phyloP scores from a whole-genome alignment of 2,329 filamentous ascomycete genomes.

The Sclerotinia spermophila region DNA sequence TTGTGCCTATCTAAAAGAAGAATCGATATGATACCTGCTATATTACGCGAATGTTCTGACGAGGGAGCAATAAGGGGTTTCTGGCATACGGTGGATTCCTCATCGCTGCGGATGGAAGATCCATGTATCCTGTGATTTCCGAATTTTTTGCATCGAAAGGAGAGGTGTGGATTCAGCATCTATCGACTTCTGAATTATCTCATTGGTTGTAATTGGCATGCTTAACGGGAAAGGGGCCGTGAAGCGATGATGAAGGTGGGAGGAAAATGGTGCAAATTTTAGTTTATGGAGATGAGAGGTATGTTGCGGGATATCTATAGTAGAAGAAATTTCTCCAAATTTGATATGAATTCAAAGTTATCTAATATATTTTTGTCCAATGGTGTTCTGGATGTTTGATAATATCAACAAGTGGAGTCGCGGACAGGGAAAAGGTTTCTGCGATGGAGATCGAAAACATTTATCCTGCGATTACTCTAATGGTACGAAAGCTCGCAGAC shows the following conservation, averaged over 20 bases:
- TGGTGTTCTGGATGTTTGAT: neutral
- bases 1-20: conserved; percentile 25
- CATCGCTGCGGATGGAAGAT: neutral
- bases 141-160: neutral
- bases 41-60: conserved; percentile 4
- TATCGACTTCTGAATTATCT: no score
- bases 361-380: neutral
- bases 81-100: neutral
- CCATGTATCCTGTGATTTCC: neutral
- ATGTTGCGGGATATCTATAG: neutral
- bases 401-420: neutral
- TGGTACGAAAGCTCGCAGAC: neutral
- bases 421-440: neutral
- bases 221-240: neutral
- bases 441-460: no score
- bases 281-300: neutral
- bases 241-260: neutral
- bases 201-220: neutral
- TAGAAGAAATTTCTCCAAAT: neutral
- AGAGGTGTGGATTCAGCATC: neutral
- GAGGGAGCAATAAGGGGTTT: neutral
- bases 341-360: neutral
- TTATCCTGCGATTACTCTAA: neutral
- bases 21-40: conserved; percentile 26
- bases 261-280: neutral